Evolutionary conservation across 129 eudicot species (phyloP), one percentile per base, ranked within the genome.

Genomic region (Artemisia annua): DNA sequence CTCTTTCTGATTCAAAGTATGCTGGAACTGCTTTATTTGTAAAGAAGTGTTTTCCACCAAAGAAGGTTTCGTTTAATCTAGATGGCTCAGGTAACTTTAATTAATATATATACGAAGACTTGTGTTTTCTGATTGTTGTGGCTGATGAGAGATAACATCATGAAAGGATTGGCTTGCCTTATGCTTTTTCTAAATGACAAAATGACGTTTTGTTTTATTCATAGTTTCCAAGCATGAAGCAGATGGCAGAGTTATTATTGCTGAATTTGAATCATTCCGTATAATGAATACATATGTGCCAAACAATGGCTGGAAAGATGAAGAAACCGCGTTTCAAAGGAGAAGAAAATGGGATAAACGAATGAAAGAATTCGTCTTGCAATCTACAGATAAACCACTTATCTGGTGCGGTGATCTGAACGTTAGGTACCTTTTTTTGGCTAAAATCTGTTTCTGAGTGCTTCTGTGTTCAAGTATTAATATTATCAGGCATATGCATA

Each of bases 271-370:
- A 68, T 80, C 97, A 12, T 90, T 88, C 59, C 93, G 94, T 55
- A 30, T 94, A 54, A 63, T 94, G 71, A 94, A 94, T 75, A 94
- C 99, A 0, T 94, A 94, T 72, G 96, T 81, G 30, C 99, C 99
- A 49, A 94, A 94, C 85, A 94, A 94, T 78, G 99, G 99, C 24
- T 94, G 99, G 99, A 94, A 93, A 86, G 99, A 94, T 46, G 99
- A 94, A 79, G 97, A 90, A 81, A 71, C 82, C 53, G 79, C 99
- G 39, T 94, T 94, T 75, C 89, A 76, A 75, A 94, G 99, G 86
- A 90, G 99, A 86, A 85, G 97, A 82, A 90, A 94, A 71, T 94
- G 99, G 99, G 99, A 94, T 80, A 88, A 94, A 82, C 85, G 96
- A 80, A 86, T 94, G 66, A 69, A 86, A 69, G 97, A 90, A 26